phyloP scores from a whole-genome alignment of 208 protist species.

The Leishmania amazonensis region DNA sequence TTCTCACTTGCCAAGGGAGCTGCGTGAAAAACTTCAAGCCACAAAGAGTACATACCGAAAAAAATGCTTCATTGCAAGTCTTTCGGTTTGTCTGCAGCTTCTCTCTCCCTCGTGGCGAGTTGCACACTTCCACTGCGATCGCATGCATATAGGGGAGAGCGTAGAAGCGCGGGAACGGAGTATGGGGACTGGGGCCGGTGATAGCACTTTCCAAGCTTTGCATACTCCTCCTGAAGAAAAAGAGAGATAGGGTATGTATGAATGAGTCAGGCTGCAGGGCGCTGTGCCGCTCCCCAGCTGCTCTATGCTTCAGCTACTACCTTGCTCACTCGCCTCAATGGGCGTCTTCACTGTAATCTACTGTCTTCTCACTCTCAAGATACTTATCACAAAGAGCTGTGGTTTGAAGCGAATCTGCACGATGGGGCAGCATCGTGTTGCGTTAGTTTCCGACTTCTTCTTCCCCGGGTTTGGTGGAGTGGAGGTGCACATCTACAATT shows the following conservation, averaged over 20 bases:
- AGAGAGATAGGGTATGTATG: background rate
- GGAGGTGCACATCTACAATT: slow-evolving; percentile 98
- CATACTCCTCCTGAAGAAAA: background rate
- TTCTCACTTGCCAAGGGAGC: slow-evolving; percentile 42
- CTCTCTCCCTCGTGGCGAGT: background rate
- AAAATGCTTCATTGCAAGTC: background rate
- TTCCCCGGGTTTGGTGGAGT: slow-evolving; percentile 98
- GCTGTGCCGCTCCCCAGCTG: background rate
- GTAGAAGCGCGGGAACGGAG: background rate
- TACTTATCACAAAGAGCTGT: background rate
- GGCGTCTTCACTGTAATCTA: background rate
- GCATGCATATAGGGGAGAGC: background rate
- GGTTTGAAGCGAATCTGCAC: background rate
- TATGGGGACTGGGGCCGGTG: background rate
- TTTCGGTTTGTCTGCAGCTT: background rate
- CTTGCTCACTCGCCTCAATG: background rate
- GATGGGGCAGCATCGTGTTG: slow-evolving; percentile 79
- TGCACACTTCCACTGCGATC: background rate
- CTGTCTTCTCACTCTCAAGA: background rate
- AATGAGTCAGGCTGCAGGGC: background rate
- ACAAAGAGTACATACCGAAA: background rate
- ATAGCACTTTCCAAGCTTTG: background rate
- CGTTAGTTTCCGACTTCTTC: slow-evolving; percentile 98
- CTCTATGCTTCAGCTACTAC: background rate
- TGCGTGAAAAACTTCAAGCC: background rate